A percentile compares a stretch with the other conserved stretches of the same genome.
phyloP scores from a whole-genome alignment of 805 yeast genomes.

The Schwanniomyces sp. region DNA sequence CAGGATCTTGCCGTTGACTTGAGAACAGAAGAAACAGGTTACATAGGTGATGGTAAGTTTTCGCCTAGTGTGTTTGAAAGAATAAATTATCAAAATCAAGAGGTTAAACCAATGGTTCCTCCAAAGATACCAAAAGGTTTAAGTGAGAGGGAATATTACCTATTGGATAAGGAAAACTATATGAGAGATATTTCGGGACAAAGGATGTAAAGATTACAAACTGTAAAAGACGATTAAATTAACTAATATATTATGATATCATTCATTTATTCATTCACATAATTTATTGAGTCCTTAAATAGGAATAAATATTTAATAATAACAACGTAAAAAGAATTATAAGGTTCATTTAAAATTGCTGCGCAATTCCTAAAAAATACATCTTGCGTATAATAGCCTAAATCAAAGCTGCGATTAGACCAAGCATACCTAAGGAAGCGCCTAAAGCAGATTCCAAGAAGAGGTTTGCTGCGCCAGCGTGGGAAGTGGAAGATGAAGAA shows the following conservation, averaged over 20 bases:
- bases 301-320: background rate
- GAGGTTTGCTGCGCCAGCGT: conserved; percentile 9
- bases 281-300: background rate
- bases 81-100: conserved; percentile 13
- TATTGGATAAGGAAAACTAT: conserved; percentile 39
- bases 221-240: background rate
- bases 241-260: background rate
- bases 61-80: conserved; percentile 38
- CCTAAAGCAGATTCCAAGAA: conserved; percentile 13
- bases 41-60: conserved; percentile 41
- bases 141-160: conserved; percentile 41
- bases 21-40: conserved; percentile 35
- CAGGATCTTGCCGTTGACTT: conserved; percentile 25
- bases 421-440: conserved; percentile 20
- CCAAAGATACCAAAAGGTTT: conserved; percentile 45
- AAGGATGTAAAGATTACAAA: conserved; percentile 12
- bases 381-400: background rate
- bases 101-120: conserved; percentile 40
- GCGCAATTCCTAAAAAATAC: background rate
- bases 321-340: conserved; percentile 1
- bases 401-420: conserved; percentile 23
- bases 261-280: background rate
- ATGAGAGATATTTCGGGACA: conserved; percentile 39
- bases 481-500: conserved; percentile 5
- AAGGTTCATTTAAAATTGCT: background rate